Evolutionary conservation across 352 stramenopile genomes (phyloP).

Genomic region (Globisporangium mamillatum): DNA sequence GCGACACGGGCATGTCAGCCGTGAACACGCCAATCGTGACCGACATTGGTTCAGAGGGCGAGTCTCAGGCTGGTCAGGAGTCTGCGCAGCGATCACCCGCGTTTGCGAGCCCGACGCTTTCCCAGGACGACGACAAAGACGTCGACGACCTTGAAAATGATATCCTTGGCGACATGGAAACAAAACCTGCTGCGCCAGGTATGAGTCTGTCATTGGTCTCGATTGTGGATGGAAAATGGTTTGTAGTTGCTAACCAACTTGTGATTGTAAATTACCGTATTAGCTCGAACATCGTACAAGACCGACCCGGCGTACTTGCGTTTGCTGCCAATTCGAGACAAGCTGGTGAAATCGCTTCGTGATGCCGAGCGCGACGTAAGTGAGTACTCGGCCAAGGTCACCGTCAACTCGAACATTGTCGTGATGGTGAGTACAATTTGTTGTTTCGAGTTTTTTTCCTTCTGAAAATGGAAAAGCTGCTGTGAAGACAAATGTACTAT

Average conservation of each 20-base stretch:
- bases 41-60: slow-evolving; percentile 60
- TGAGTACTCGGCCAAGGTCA: slow-evolving; percentile 61
- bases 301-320: slow-evolving; percentile 67
- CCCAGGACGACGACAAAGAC: slow-evolving; percentile 67
- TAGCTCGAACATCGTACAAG: slow-evolving; percentile 42
- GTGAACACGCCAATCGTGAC: slow-evolving; percentile 73
- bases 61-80: slow-evolving; percentile 55
- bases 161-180: slow-evolving; percentile 70
- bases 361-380: slow-evolving; percentile 67
- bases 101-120: slow-evolving; percentile 58
- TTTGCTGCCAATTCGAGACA: slow-evolving; percentile 54
- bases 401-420: slow-evolving; percentile 77
- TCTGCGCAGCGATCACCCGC: slow-evolving; percentile 64
- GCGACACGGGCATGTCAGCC: slow-evolving; percentile 39
- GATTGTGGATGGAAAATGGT: neutral
- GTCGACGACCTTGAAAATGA: slow-evolving; percentile 80
- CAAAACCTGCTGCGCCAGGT: slow-evolving; percentile 36
- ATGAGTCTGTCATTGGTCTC: neutral
- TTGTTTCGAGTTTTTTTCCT: neutral
- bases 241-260: neutral
- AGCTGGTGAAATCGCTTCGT: slow-evolving; percentile 63
- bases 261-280: neutral
- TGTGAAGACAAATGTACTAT: neutral
- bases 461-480: neutral
- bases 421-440: slow-evolving; percentile 50